phyloP scores from a whole-genome alignment of 2,329 filamentous ascomycete species.

The Paecilomyces sp. region DNA sequence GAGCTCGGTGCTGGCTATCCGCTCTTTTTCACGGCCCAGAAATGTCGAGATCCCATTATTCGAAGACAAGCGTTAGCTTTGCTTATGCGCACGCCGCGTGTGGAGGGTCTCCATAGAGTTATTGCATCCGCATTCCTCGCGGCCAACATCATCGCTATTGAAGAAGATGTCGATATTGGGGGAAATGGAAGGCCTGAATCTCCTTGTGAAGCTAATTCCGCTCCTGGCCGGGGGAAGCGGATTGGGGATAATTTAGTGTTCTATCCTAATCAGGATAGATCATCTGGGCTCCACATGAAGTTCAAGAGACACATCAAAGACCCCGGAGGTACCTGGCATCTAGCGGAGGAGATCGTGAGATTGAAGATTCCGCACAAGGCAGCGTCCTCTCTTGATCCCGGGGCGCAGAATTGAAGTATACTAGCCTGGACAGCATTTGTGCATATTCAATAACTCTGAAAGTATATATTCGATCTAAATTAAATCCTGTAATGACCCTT shows the following conservation, averaged over 20 bases:
- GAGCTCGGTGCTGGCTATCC: background rate
- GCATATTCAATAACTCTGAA: too few relatives aligned
- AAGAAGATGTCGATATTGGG: background rate
- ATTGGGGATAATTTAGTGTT: background rate
- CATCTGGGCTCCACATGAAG: background rate
- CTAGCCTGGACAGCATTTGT: background rate
- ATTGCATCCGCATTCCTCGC: background rate
- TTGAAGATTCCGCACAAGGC: too few relatives aligned
- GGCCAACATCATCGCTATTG: background rate
- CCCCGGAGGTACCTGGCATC: background rate
- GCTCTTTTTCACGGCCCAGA: background rate
- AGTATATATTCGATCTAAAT: too few relatives aligned
- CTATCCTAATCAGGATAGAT: background rate
- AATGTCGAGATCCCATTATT: background rate
- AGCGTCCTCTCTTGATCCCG: too few relatives aligned
- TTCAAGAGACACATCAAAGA: background rate
- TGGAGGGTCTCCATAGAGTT: background rate
- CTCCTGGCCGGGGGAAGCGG: background rate
- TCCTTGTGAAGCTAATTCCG: background rate
- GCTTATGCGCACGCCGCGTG: background rate
- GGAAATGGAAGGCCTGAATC: background rate
- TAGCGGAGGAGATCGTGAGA: background rate
- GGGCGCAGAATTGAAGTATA: too few relatives aligned
- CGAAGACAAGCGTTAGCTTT: background rate
- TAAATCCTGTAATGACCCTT: too few relatives aligned